Conservation (phyloP, 225 moss, liverwort and hornwort species). For the Rhytidiadelphus loreus region DNA sequence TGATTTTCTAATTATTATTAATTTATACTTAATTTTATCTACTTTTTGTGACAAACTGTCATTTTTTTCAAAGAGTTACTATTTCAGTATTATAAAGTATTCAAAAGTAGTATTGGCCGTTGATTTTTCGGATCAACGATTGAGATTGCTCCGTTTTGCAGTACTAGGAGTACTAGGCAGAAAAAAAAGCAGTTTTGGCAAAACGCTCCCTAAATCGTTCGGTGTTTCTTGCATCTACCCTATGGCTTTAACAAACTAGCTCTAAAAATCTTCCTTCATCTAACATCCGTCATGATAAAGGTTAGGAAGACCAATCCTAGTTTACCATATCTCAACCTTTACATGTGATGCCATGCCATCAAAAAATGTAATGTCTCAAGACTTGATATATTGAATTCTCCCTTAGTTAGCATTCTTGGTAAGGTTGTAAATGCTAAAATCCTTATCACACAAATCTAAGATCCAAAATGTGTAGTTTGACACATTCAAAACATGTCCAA, state of each 20-base stretch:
- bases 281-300: background rate
- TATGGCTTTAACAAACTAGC: background rate
- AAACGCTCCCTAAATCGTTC: too few relatives aligned
- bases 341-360: background rate
- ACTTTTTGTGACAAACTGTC: too few relatives aligned
- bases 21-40: too few relatives aligned
- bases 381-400: fast-evolving
- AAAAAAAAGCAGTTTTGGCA: too few relatives aligned
- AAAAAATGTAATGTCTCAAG: background rate
- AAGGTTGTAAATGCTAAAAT: fast-evolving
- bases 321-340: background rate
- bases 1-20: too few relatives aligned
- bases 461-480: fast-evolving
- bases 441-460: background rate
- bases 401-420: background rate
- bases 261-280: background rate
- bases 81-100: too few relatives aligned
- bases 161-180: too few relatives aligned
- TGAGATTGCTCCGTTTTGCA: too few relatives aligned
- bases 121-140: too few relatives aligned
- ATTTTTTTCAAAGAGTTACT: too few relatives aligned
- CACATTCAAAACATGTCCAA: background rate
- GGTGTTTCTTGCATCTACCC: too few relatives aligned
- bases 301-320: background rate
- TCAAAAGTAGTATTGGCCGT: too few relatives aligned